Percentiles rank a stretch among this genome's conserved stretches.
phyloP scores from a whole-genome alignment of 805 yeast genomes.

The Nakazawaea wyomingensis region DNA sequence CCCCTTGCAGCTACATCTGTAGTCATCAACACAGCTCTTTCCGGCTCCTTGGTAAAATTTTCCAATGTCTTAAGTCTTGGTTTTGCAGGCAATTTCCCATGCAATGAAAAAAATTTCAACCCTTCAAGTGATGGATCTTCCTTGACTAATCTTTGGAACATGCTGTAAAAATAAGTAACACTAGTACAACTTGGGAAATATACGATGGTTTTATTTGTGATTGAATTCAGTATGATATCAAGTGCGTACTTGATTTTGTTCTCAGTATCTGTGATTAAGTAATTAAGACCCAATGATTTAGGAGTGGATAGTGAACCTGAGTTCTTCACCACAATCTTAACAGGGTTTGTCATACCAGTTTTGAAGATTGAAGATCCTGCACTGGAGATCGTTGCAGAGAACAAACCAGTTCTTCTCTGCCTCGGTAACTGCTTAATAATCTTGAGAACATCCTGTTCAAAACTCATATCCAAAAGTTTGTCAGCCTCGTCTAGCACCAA shows the following conservation, averaged over 20 bases:
- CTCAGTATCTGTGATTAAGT: conserved; percentile 54
- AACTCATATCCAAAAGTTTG: conserved; percentile 72
- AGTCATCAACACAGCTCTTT: conserved; percentile 67
- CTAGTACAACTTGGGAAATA: conserved; percentile 88
- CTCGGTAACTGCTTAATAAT: conserved; percentile 73
- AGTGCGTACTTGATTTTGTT: conserved; percentile 57
- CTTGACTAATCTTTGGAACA: conserved; percentile 39
- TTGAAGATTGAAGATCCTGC: conserved; percentile 76
- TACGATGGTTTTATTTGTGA: conserved; percentile 77
- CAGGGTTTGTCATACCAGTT: conserved; percentile 92
- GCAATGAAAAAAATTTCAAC: conserved; percentile 62
- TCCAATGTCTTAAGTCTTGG: conserved; percentile 71
- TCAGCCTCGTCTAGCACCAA: conserved; percentile 93
- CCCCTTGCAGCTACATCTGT: conserved; percentile 99
- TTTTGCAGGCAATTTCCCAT: conserved; percentile 83
- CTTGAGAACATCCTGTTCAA: conserved; percentile 59
- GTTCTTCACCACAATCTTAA: conserved; percentile 72
- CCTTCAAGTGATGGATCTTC: conserved; percentile 18
- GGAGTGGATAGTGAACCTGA: conserved; percentile 44
- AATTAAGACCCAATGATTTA: conserved; percentile 54
- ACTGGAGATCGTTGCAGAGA: conserved; percentile 86
- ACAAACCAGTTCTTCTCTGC: conserved; percentile 89
- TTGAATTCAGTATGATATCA: conserved; percentile 44
- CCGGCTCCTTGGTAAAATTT: conserved; percentile 45
- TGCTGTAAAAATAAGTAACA: conserved; percentile 69